Percentiles rank a stretch among this genome's conserved stretches.
Conservation (phyloP, 2,329 filamentous ascomycete species). For the Alternaria triticina region DNA sequence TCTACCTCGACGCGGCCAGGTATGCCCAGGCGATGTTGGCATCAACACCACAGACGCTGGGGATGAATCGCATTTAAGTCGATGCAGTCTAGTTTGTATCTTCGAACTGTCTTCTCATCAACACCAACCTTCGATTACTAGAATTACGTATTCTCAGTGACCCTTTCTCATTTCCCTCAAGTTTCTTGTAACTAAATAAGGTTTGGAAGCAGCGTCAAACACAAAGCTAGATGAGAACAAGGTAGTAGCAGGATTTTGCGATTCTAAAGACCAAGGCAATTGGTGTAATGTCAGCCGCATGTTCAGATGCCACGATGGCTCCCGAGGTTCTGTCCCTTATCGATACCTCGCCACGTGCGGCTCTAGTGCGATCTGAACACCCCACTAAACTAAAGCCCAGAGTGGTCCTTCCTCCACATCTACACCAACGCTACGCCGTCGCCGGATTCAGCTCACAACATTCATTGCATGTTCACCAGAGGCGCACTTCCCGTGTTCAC, state of each 20-base stretch:
- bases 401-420: not conserved
- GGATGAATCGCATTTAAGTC: not conserved
- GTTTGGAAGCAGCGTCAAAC: not conserved
- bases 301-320: not conserved
- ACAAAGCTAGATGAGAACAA: not conserved
- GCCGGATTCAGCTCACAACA: not conserved
- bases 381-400: not conserved
- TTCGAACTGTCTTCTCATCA: not conserved
- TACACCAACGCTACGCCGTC: not conserved
- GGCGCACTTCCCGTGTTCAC: not conserved
- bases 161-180: not conserved
- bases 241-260: not conserved
- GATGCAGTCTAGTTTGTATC: not conserved
- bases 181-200: not conserved
- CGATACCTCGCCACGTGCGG: constrained; percentile 1
- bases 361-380: not conserved
- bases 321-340: not conserved
- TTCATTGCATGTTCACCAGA: not conserved
- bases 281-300: not conserved
- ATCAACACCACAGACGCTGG: not conserved
- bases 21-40: not conserved
- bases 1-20: not conserved
- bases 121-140: not conserved
- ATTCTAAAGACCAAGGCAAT: not conserved
- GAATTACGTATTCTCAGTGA: not conserved